Evolutionary conservation across 2,329 filamentous ascomycete genomes (phyloP), one percentile per base, ranked within the genome.

Genomic region (Pseudonectria foliicola): DNA sequence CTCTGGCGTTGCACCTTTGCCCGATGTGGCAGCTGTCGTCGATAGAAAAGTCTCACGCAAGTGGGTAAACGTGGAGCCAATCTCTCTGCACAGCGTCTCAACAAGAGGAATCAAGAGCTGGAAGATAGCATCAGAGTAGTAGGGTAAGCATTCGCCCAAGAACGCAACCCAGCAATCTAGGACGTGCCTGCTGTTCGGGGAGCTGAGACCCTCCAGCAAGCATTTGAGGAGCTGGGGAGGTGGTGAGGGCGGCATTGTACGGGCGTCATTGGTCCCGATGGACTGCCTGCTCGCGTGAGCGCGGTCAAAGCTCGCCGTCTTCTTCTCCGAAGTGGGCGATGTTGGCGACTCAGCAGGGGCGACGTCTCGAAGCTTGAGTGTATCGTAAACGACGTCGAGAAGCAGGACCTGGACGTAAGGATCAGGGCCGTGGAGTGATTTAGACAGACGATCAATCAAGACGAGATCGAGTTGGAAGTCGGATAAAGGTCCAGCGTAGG

Each of bases 131-230:
- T 85, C 80, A 0, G 83, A 75, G 58, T 94, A 95, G 11, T 94
- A 70, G 0, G 89, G 87, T 21, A 98, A 66, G 29, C 87, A 85
- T 54, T 90, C 84, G 4, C 79, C 76, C 7, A 98, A 69, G 47
- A 98, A 89, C 21, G 76, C 71, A 8, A 95, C 80, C 93, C 93
- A 98, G 55, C 85, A 89, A 50, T 96, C 89, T 25, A 98, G 67
- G 6, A 93, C 81, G 7, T 79, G 70, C 5, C 86, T 79, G 46
- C 85, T 89, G 34, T 70, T 79, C 3, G 73, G 57, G 4, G 87
- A 85, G 35, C 83, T 79, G 32, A 98, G 80, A 0, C 88, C 92
- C 29, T 80, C 77, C 41, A 87, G 80, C 10, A 98, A 70, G 53
- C 86, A 94, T 43, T 85, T 82, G n/a, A 92, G 72, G n/a, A 98